Evolutionary conservation across 306 rosid genomes (phyloP).

Genomic region (Herpetospermum pedunculosum): DNA sequence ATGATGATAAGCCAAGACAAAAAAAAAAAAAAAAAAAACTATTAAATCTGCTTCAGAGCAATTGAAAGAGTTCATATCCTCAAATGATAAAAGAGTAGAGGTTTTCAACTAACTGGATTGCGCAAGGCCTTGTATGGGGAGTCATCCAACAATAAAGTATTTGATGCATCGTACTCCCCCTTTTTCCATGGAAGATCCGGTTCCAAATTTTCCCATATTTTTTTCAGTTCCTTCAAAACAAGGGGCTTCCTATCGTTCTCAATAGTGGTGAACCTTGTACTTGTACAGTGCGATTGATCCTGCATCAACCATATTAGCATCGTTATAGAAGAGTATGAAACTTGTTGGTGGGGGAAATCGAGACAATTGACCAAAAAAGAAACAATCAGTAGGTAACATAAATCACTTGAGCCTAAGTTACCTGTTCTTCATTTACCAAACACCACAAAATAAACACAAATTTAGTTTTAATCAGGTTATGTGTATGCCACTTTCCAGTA

Average conservation of each 20-base stretch:
- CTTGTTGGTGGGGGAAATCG: background rate
- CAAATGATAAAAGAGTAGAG: conserved; percentile 5
- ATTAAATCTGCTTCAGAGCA: background rate
- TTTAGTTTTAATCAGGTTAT: background rate
- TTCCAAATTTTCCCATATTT: conserved; percentile 59
- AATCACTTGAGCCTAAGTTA: background rate
- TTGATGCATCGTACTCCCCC: conserved; percentile 67
- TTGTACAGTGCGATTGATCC: conserved; percentile 66
- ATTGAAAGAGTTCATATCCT: background rate
- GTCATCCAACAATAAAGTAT: conserved; percentile 80
- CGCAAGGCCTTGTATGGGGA: conserved; percentile 77
- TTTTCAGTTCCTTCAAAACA: conserved; percentile 62
- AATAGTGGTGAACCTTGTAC: conserved; percentile 33
- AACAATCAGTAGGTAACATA: background rate
- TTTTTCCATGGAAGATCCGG: conserved; percentile 61
- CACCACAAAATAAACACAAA: background rate
- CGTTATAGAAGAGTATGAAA: background rate
- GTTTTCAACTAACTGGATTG: conserved; percentile 65
- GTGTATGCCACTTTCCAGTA: background rate
- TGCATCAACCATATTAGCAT: conserved; percentile 12
- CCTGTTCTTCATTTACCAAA: background rate
- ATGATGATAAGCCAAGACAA: conserved; percentile 5
- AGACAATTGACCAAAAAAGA: background rate
- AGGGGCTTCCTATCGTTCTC: conserved; percentile 52
- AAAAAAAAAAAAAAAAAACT: background rate